Base-by-base conservation (phyloP, 768 basidiomycete genomes). In the Boletus subparvulus region DNA sequence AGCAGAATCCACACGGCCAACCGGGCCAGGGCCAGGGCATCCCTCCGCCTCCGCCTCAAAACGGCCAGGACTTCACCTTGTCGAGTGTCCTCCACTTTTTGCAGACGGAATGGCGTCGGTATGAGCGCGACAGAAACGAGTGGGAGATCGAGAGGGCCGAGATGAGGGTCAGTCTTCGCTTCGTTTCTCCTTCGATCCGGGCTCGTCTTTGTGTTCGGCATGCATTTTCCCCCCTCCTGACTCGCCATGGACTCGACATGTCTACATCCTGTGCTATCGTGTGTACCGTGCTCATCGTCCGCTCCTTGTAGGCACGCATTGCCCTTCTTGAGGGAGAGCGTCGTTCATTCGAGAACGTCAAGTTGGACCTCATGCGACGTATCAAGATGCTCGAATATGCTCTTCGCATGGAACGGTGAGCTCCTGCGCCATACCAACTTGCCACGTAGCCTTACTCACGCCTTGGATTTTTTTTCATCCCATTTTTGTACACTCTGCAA, bases 111-210 rank as follows among this genome's bases (percentile, higher is more conserved):
- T 98, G 95, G 93, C 82, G 97, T 60, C 82, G 92, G 58, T 98
- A 97, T 69, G 97, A 98, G 74, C 87, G 95, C 72, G 97, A 99
- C 77, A 83, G 96, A 67, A 99, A 99, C 71, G 97, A 99, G 76
- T 99, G 96, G 96, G 97, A 99, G 80, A 99, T 99, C 66, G 97
- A 98, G 75, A 81, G 97, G 64, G 97, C 97, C 33, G 97, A 98
- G 75, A 98, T 98, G 95, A 83, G 96, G 82, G 94, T 94, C 61
- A 67, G 91, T 84, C 42, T 47, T 47, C 35, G 11, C 39, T 46
- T 54, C 26, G 33, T 51, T 9, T 44, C 46, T 35, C 19, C 35
- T 50, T 55, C 36, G 43, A 41, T 28, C 26, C 26, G 26, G 26
- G 26, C 21, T 28, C 26, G 13, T 32, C 33, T 16, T 33, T 17